Percentiles rank a stretch among this genome's conserved stretches.
These are phyloP conservation scores for Xylaria sp. DNA, from an alignment of 2,329 filamentous ascomycete species.

Conservation along the genomic window DNA sequence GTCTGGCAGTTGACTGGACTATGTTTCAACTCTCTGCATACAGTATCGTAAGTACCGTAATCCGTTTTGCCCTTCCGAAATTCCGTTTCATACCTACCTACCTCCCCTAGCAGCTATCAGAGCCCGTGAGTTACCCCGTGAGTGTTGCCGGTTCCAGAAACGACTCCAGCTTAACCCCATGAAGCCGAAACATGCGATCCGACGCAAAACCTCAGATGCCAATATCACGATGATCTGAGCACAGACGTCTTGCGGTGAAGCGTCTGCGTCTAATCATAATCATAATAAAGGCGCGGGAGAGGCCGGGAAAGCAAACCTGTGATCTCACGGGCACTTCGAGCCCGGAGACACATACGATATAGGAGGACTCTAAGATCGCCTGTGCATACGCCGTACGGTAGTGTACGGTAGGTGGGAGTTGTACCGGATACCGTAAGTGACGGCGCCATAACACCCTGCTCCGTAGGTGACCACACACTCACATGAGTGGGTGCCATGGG, in stretches of 20 bases:
- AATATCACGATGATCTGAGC: not conserved
- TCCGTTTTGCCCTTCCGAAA: too few species aligned
- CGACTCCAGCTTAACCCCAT: not conserved
- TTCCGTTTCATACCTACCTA: not conserved
- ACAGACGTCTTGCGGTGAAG: conserved; percentile 18
- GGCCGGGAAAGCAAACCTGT: conserved; percentile 1
- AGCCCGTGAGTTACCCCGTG: too few species aligned
- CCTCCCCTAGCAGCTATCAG: too few species aligned
- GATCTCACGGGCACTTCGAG: not conserved
- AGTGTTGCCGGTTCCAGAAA: not conserved
- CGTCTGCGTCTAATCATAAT: conserved; percentile 13
- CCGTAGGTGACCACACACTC: not conserved
- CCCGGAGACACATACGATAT: not conserved
- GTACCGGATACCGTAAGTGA: not conserved
- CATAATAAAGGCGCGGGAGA: conserved; percentile 6
- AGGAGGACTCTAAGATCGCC: not conserved
- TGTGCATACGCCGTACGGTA: not conserved
- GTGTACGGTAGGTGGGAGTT: not conserved
- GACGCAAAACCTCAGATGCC: conserved; percentile 7
- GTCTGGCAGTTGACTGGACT: not conserved
- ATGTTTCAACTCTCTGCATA: not conserved
- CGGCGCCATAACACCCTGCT: not conserved
- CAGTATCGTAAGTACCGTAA: not conserved
- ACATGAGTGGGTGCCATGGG: not conserved
- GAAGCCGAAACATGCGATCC: not conserved